Base-by-base conservation (phyloP, 2,329 filamentous ascomycete species). In the Hypoxylon sp. region DNA sequence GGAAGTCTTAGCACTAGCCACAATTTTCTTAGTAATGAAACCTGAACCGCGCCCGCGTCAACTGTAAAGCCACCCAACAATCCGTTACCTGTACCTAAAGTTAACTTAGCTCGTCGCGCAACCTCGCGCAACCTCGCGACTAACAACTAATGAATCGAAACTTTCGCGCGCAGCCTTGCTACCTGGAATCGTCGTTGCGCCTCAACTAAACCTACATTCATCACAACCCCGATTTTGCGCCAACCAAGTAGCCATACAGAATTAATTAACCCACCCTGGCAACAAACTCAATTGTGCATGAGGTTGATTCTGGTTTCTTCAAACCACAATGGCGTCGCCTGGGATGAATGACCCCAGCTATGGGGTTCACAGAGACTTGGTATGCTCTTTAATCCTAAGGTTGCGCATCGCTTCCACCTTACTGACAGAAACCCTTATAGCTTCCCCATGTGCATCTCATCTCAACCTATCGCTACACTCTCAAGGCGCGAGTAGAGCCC, bases 391-490 rank as follows among this genome's bases (percentile, higher is more conserved):
- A 11, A 15, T 11, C 26, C 46, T 20, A 16, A 26, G n/a, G 37
- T 40, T 37, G 38, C 26, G 38, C 31, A 37, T 30, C 29, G 26
- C 15, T 12, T 15, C 19, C 5, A 29, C 23, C 30, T 30, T 57
- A 29, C 49, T 59, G 49, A 59, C 25, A n/a, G 7, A 31, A 4
- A 46, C 12, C 19, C 12, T 12, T n/a, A 17, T 44, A 59, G 90
- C 83, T 95, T 67, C 87, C 86, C 43, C 93, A 97, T 75, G 84
- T 97, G 63, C 93, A 97, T 71, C 84, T 97, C 56, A 79, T 97
- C 59, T 97, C 91, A 37, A 87, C 86, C 29, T 89, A 88, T 69
- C 83, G 88, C 64, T 97, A 92, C 71, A 89, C 93, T 2, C 74
- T 83, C 53, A 83, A 89, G 66, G 84, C 84, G 40, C 81, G 83